Evolutionary conservation across 345 rosid species (phyloP).

Genomic region (Camelina sativa): DNA sequence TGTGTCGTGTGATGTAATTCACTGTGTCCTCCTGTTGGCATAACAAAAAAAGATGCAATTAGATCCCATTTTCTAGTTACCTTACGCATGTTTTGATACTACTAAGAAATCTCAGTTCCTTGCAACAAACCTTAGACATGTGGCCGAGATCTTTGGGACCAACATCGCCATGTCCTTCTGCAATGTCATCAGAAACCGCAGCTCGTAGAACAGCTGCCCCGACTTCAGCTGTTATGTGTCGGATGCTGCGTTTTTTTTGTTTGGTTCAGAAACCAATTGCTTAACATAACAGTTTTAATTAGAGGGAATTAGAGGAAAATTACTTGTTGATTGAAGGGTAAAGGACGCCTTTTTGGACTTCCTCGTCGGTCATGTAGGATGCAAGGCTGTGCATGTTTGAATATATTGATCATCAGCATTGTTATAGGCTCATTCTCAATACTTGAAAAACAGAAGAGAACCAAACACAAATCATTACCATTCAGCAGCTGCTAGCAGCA

Average conservation of each 20-base stretch:
- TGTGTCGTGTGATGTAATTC: conserved; percentile 59
- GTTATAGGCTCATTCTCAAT: background rate
- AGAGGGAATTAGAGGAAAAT: conserved; percentile 6
- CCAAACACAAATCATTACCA: conserved; percentile 53
- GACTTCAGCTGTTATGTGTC: conserved; percentile 90
- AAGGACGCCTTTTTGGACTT: conserved; percentile 72
- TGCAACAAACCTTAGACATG: conserved; percentile 78
- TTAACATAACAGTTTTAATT: background rate
- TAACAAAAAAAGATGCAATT: conserved; percentile 21
- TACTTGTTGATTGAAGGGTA: conserved; percentile 92
- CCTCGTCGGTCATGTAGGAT: conserved; percentile 90
- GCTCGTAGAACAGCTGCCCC: conserved; percentile 92
- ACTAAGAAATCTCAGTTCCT: background rate
- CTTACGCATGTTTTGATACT: background rate
- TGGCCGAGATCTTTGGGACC: conserved; percentile 71
- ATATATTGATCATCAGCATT: background rate
- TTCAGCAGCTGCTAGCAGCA: conserved; percentile 93
- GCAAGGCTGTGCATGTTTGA: conserved; percentile 75
- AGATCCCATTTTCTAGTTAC: background rate
- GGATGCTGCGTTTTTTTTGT: conserved; percentile 63
- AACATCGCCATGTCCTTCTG: conserved; percentile 81
- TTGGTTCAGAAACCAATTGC: background rate
- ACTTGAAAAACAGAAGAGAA: background rate
- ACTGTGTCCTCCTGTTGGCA: conserved; percentile 82
- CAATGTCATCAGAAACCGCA: conserved; percentile 79